phyloP scores from a whole-genome alignment of 2,329 filamentous ascomycete species.

The Aspergillus sp. region DNA sequence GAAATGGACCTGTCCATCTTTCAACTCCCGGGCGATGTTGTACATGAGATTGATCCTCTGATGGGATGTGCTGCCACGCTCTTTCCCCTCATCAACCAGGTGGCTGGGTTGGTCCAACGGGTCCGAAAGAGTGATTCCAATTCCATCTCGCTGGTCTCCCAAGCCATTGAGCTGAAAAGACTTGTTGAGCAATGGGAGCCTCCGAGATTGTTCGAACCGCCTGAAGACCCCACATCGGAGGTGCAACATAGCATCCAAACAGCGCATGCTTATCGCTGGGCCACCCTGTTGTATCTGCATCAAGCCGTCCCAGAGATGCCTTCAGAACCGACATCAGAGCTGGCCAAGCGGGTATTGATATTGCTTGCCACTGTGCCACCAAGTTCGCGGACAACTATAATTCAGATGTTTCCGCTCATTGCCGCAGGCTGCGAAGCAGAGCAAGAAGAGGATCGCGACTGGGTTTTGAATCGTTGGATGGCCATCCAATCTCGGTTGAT shows the following conservation, averaged over 20 bases:
- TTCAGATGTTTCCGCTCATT: conserved; percentile 64
- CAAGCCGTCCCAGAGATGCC: conserved; percentile 63
- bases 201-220: conserved; percentile 52
- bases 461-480: conserved; percentile 58
- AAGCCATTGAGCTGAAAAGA: conserved; percentile 56
- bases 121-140: conserved; percentile 52
- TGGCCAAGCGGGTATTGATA: conserved; percentile 57
- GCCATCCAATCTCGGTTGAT: conserved; percentile 56
- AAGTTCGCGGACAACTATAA: conserved; percentile 56
- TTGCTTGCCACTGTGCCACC: conserved; percentile 58
- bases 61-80: conserved; percentile 64
- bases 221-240: conserved; percentile 57
- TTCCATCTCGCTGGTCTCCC: conserved; percentile 54
- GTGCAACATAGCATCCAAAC: conserved; percentile 60
- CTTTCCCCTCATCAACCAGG: conserved; percentile 61
- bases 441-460: conserved; percentile 54
- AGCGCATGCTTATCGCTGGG: conserved; percentile 61
- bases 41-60: conserved; percentile 59
- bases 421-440: conserved; percentile 60
- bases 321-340: conserved; percentile 48
- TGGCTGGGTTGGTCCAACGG: conserved; percentile 59
- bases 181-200: conserved; percentile 57
- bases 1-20: conserved; percentile 35
- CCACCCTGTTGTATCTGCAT: conserved; percentile 60
- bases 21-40: conserved; percentile 37